Evolutionary conservation across 176 grass and related monocot genomes (phyloP).

Genomic region (maize (Zea mays)): Zm-B73-REFERENCE-NAM-5.0 NC_050102.1:180892001-180892500

Average conservation of each 20-base stretch:
- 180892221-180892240: not conserved
- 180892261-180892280: constrained; percentile 70
- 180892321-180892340: constrained; percentile 20
- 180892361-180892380: constrained; percentile 60
- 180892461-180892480: constrained; percentile 84
- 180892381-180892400: constrained; percentile 54
- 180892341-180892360: constrained; percentile 82
- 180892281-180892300: constrained; percentile 96
- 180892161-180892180: not conserved
- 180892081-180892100: not conserved
- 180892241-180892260: constrained; percentile 27
- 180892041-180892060: constrained; percentile 23
- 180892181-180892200: not conserved
- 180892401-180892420: constrained; percentile 35
- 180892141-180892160: constrained; percentile 1
- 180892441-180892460: constrained; percentile 87
- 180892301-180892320: constrained; percentile 53
- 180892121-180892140: not conserved
- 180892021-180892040: constrained; percentile 11
- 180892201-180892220: not conserved
- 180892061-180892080: constrained; percentile 12
- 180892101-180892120: not conserved
- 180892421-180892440: constrained; percentile 69
- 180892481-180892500: constrained; percentile 97
- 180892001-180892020: constrained; percentile 22